Base-by-base conservation (phyloP, 1,284 basidiomycete genomes). In the Austroboletus rostrupii region DNA sequence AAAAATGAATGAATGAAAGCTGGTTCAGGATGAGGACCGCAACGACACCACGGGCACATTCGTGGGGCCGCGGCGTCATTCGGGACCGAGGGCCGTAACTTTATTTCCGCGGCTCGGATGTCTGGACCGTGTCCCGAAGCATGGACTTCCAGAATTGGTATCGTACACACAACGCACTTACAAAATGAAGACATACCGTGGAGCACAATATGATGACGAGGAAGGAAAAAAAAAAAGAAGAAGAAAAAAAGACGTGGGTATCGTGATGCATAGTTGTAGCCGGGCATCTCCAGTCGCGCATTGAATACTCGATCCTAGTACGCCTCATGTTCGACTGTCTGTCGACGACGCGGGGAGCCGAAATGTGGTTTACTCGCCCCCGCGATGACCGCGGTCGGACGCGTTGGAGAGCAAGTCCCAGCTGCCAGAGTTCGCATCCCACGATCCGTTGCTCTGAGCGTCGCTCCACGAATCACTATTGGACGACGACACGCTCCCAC, bases 331-430 rank as follows among this genome's bases (percentile, higher is more conserved):
- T 5, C 9, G 32, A 14, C 32, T n/a, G 32, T 13, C 32, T n/a
- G 35, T 8, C 14, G 19, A 19, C n/a, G n/a, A n/a, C n/a, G n/a
- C n/a, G n/a, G n/a, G n/a, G n/a, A n/a, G n/a, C n/a, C n/a, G n/a
- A n/a, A n/a, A n/a, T n/a, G n/a, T 2, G 9, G 6, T 14, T 39
- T 28, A 36, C 14, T n/a, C 2, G 3, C 7, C 23, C 10, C 31
- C 21, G 31, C 16, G 50, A 32, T 9, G 47, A 20, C 26, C 16
- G 7, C 13, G 37, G n/a, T 49, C 50, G 21, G 55, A 59, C 12
- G 40, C n/a, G 12, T 55, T 36, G 43, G 62, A 67, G 38, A 66
- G 20, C 35, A 67, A 26, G 21, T 66, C 66, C 62, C 62, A 64
- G 23, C 41, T 44, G 36, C 52, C 46, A 3, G 49, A 45, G 29